Base-by-base conservation (phyloP, 176 grass and related monocot species). In the Ampelocalamus luodianensis region DNA sequence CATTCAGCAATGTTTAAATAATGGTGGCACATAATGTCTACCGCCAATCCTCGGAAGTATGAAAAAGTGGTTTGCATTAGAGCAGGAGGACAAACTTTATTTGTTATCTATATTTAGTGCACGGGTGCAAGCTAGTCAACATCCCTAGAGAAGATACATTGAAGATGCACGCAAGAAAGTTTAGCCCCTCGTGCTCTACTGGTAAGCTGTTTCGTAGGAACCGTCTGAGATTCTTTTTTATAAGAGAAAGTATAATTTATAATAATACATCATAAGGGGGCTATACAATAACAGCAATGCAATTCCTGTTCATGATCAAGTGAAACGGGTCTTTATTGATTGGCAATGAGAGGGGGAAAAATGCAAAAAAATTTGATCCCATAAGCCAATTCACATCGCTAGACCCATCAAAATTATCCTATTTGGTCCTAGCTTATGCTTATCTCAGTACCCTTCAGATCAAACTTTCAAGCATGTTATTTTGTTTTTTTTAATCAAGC, bases 241-340 rank as follows among this genome's bases (percentile, higher is more conserved):
- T 9, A 37, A 27, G 36, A 0, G 13, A 59, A 24, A 74, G 48
- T 59, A 50, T 20, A 76, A 49, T 60, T 78, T 24, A 78, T 63
- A 62, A 61, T 61, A 34, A 8, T 20, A 34, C 20, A n/a, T 77
- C 40, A 22, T 24, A 20, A 79, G 48, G 22, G 14, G 10, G 13
- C 24, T 24, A 49, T 63, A 51, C 11, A 5, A 64, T 22, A 42
- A 29, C 29, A 29, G 29, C 29, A 42, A 43, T 70, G 60, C 50
- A 74, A 23, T 27, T 68, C 42, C 42, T 59, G 17, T 8, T 68
- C 49, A 81, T 87, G 70, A 36, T 69, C 40, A 48, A 59, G 29
- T 75, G 61, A 82, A 81, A 82, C 14, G 61, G 48, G 18, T 43
- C 23, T 68, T 61, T 61, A 40, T 39, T 74, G 14, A 83, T 51